Base-by-base conservation (phyloP, 192 early-diverging fungal species). In the Coemansia biformis region DNA sequence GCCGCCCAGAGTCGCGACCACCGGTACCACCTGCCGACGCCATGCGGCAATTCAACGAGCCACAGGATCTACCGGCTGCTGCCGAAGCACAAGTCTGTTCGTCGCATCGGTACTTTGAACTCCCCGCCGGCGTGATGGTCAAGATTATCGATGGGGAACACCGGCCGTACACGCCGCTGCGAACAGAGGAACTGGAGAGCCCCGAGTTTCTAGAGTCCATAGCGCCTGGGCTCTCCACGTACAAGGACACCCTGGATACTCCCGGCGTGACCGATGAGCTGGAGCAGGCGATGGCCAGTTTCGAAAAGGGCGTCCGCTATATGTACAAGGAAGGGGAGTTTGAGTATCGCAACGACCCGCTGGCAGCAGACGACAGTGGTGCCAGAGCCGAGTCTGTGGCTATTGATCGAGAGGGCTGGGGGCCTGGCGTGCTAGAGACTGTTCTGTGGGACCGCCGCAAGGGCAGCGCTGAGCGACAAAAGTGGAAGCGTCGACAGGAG, bases 341-440 rank as follows among this genome's bases (percentile, higher is more conserved):
- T n/a, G n/a, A n/a, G n/a, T n/a, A n/a, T n/a, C n/a, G n/a, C n/a
- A n/a, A n/a, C n/a, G n/a, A n/a, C n/a, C n/a, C n/a, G n/a, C n/a
- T n/a, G n/a, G n/a, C n/a, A n/a, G n/a, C n/a, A n/a, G n/a, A n/a
- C n/a, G n/a, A n/a, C n/a, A n/a, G n/a, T n/a, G n/a, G n/a, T n/a
- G n/a, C n/a, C 17, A 28, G 16, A 19, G 54, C 18, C 11, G 26
- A 37, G 1, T 5, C 8, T 5, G 13, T 58, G 3, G 12, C 11
- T 7, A 64, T 72, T 34, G 68, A 72, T 22, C 45, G 14, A 15
- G 61, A 72, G 3, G 68, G 68, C 0, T 72, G 68, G 68, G 22
- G 26, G 18, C 48, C 56, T 1, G 68, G 61, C 1, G 53, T 57
- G 19, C 23, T 64, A 8, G 68, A 72, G 31, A 44, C 21, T 30